Conservation (phyloP, 192 early-diverging fungal species). For the Linnemannia hyalina region DNA sequence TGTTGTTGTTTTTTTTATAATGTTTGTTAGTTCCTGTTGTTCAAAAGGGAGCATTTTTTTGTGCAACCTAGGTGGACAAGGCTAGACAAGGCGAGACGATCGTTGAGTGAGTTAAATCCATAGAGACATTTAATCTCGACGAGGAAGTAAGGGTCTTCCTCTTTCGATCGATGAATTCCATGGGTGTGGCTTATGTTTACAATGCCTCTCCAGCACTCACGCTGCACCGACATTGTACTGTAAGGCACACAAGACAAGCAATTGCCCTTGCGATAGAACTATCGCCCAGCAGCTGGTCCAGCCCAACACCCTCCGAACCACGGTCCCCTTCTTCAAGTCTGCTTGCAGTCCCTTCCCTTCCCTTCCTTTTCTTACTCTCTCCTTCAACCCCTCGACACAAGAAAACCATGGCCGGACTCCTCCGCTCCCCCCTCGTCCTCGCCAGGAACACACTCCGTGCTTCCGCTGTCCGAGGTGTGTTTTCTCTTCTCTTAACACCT, state of each 20-base stretch:
- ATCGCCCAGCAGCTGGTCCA: too few relatives aligned
- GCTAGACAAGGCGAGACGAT: not conserved
- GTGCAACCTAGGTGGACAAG: not conserved
- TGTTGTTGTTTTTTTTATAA: not conserved
- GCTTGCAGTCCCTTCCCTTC: not conserved
- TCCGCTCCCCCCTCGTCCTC: constrained; percentile 44
- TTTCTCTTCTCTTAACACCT: not conserved
- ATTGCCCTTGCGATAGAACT: too few relatives aligned
- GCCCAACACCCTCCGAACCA: too few relatives aligned
- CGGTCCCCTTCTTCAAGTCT: not conserved
- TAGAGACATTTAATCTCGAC: not conserved
- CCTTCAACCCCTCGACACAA: not conserved
- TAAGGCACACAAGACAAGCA: too few relatives aligned
- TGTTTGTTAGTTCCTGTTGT: not conserved
- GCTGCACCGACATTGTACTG: too few relatives aligned
- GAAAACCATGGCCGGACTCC: constrained; percentile 44
- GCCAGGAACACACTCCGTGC: constrained; percentile 44
- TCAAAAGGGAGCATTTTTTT: not conserved
- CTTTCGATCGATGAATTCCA: too few relatives aligned
- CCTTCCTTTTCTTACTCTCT: not conserved
- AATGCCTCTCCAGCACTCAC: not conserved
- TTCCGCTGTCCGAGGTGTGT: constrained; percentile 39
- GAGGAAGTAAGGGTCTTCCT: not conserved
- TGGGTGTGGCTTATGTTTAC: constrained; percentile 12
- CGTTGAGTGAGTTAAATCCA: not conserved